Conservation (phyloP, 23 red algal genomes). For the Gracilariopsis chorda region DNA sequence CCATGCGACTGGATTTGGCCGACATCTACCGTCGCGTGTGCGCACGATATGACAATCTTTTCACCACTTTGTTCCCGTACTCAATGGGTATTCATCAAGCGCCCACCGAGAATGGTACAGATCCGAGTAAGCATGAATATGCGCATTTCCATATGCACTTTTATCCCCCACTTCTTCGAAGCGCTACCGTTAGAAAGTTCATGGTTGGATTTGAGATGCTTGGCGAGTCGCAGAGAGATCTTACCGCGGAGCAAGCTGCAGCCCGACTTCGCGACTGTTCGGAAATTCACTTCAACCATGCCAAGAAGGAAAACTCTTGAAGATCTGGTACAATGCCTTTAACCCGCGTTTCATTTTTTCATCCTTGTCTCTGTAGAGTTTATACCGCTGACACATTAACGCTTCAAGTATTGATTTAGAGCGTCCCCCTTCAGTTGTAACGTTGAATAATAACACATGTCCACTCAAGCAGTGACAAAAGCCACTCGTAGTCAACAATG, state of each 20-base stretch:
- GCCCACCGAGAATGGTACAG: constrained; percentile 51
- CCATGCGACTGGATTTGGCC: constrained; percentile 68
- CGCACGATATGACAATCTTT: constrained; percentile 96
- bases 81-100: constrained; percentile 96
- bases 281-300: constrained; percentile 81
- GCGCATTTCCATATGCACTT: constrained; percentile 93
- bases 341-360: neutral
- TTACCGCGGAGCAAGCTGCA: constrained; percentile 96
- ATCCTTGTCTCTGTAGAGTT: neutral
- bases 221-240: constrained; percentile 90
- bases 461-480: too few species aligned
- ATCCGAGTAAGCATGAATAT: constrained; percentile 44
- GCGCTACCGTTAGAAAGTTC: constrained; percentile 94
- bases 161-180: constrained; percentile 91
- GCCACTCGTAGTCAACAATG: too few species aligned
- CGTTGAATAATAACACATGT: too few species aligned
- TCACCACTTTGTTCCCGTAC: constrained; percentile 89
- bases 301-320: constrained; percentile 8
- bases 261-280: constrained; percentile 65
- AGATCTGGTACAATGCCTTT: too few species aligned
- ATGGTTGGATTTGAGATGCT: constrained; percentile 99
- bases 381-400: neutral
- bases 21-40: constrained; percentile 90
- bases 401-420: neutral
- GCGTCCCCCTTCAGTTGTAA: neutral